phyloP scores from a whole-genome alignment of 148 eudicot genomes.

The Fagopyrum esculentum region DNA sequence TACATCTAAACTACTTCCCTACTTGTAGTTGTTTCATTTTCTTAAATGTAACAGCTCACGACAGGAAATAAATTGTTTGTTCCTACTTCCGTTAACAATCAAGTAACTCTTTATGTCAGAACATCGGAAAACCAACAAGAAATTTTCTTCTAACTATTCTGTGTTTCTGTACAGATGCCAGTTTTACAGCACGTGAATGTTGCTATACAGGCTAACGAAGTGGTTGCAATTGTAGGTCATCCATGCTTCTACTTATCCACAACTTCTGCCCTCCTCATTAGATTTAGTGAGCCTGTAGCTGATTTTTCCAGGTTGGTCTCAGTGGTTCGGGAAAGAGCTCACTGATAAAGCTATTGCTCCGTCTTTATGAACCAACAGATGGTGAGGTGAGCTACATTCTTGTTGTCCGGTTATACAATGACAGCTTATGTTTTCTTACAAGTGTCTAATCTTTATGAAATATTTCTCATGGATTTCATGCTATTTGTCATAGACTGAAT shows the following conservation, averaged over 20 bases:
- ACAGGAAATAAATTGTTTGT: neutral
- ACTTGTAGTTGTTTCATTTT: neutral
- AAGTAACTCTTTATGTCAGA: neutral
- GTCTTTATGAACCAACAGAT: slow-evolving; percentile 40
- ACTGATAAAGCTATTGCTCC: slow-evolving; percentile 42
- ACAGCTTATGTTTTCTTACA: neutral
- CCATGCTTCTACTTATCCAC: neutral
- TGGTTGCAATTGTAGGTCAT: slow-evolving; percentile 49
- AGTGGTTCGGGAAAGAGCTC: slow-evolving; percentile 62
- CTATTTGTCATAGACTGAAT: neutral
- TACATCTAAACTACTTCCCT: neutral
- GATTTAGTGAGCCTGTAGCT: neutral
- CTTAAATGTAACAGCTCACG: neutral
- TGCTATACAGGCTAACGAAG: slow-evolving; percentile 37
- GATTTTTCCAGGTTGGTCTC: slow-evolving; percentile 37
- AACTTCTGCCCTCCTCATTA: neutral
- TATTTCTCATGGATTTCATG: neutral
- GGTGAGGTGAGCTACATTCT: slow-evolving; percentile 33
- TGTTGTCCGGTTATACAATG: neutral
- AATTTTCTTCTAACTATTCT: neutral
- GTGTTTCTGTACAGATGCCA: slow-evolving; percentile 32
- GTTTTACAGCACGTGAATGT: slow-evolving; percentile 41
- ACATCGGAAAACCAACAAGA: neutral
- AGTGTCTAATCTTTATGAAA: neutral
- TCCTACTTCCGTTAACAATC: neutral